Evolutionary conservation across 139 green algal genomes (phyloP), one percentile per base, ranked within the genome.

Genomic region (Marvania coccoides): DNA sequence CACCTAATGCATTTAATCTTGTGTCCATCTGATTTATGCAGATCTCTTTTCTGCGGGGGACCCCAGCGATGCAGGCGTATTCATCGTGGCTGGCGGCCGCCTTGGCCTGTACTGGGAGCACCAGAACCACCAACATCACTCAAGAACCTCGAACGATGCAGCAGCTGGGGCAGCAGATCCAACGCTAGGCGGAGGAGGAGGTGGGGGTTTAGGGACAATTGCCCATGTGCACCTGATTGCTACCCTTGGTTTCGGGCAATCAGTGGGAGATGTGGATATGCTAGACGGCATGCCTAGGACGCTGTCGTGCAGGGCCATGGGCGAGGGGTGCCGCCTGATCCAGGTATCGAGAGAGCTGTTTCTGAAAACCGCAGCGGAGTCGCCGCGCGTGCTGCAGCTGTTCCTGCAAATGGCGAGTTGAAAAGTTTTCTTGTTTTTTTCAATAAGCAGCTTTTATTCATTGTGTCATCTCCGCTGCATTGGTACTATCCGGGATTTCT

Each of bases 211-310:
- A 40, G 37, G 9, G 12, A 59, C 9, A 40, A n/a, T 63, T 45
- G 19, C 19, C 19, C 42, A 51, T 19, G 19, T 9, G 37, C 9
- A 59, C 37, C 73, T 76, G 28, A 83, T 79, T 28, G 89, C 89
- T 73, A 87, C 81, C 9, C 79, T 94, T 30, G 56, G 68, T 38
- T 76, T 81, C 14, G 85, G 87, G 5, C 82, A 94, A 70, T 84
- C 66, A 26, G 80, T 91, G 36, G 85, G 85, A 1, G 85, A 94
- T 63, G 51, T 91, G 39, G 85, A 94, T 60, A 81, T 91, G 29
- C 66, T 91, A 13, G 87, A 91, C 51, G 81, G 81, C 67, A 78
- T 72, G 15, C 67, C 31, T 6, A 59, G 86, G 15, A 83, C 66
- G 40, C 73, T 87, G 19, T 88, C 76, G 5, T 88, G 79, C 74